phyloP scores from a whole-genome alignment of 805 yeast species.

The Lachancea lanzarotensis region DNA sequence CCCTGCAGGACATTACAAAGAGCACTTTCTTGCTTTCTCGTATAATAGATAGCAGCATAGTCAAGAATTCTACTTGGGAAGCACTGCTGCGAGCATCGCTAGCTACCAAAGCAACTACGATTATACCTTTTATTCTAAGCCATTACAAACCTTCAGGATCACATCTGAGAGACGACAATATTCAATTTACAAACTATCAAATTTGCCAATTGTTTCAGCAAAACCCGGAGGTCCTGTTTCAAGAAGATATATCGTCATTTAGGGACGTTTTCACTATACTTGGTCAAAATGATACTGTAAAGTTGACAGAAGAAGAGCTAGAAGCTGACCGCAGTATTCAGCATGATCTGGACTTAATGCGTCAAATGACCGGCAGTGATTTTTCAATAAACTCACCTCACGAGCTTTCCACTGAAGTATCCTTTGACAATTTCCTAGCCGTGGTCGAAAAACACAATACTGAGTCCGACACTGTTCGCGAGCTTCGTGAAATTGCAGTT shows the following conservation, averaged over 20 bases:
- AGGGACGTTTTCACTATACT: slow-evolving; percentile 11
- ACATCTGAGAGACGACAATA: neutral
- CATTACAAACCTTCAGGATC: neutral
- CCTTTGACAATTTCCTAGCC: neutral
- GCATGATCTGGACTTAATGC: slow-evolving; percentile 4
- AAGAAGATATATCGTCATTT: slow-evolving; percentile 10
- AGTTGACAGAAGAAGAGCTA: slow-evolving; percentile 15
- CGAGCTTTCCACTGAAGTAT: slow-evolving; percentile 18
- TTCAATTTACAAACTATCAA: slow-evolving; percentile 17
- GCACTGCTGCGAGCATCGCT: neutral
- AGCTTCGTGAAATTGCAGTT: neutral
- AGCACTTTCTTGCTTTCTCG: slow-evolving; percentile 21
- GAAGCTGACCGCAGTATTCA: slow-evolving; percentile 6
- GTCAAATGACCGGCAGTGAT: slow-evolving; percentile 2
- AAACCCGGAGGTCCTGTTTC: slow-evolving; percentile 10
- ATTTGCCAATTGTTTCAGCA: slow-evolving; percentile 11
- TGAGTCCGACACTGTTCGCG: neutral
- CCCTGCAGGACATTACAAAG: slow-evolving; percentile 18
- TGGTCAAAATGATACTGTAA: slow-evolving; percentile 13
- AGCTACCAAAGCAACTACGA: slow-evolving; percentile 5
- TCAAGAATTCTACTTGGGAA: slow-evolving; percentile 1
- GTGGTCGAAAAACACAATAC: neutral
- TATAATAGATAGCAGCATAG: neutral
- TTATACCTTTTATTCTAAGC: slow-evolving; percentile 3
- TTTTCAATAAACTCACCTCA: slow-evolving; percentile 22